A percentile compares a stretch with the other conserved stretches of the same genome.
phyloP scores from a whole-genome alignment of 78 protist genomes.

The Pigoraptor vietnamica region DNA sequence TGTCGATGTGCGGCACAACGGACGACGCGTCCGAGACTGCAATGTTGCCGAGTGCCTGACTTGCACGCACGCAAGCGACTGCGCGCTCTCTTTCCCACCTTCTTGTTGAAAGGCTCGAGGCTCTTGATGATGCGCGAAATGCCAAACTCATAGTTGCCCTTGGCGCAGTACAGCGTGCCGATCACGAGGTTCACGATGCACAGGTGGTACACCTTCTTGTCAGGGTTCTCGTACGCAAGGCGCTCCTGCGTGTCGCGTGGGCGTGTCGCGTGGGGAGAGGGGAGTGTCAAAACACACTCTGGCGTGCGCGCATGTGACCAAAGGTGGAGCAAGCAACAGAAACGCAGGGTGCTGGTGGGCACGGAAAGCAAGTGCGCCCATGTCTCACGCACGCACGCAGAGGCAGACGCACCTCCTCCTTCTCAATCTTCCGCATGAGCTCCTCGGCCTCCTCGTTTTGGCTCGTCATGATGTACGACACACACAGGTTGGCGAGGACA shows the following conservation, averaged over 20 bases:
- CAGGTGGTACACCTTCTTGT: slow-evolving; percentile 46
- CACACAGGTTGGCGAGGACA: slow-evolving; percentile 75
- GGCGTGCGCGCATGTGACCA: not conserved
- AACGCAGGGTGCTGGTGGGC: no score
- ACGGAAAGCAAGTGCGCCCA: no score
- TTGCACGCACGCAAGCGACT: no score
- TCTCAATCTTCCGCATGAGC: slow-evolving; percentile 51
- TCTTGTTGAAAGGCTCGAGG: slow-evolving; percentile 59
- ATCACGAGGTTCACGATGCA: slow-evolving; percentile 81
- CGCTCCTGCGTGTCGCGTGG: no score
- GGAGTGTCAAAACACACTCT: not conserved
- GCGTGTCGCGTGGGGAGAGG: no score
- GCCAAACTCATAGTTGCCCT: slow-evolving; percentile 72
- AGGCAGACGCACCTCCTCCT: slow-evolving; percentile 33
- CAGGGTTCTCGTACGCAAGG: slow-evolving; percentile 30
- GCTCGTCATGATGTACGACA: slow-evolving; percentile 61
- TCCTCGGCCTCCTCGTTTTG: slow-evolving; percentile 71
- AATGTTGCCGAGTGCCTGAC: no score
- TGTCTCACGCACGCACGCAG: not conserved
- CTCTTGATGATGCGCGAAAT: slow-evolving; percentile 63
- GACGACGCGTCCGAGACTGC: no score
- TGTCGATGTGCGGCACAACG: not conserved
- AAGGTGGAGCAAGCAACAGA: not conserved
- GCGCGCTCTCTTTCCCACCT: no score
- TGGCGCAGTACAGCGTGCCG: slow-evolving; percentile 80